Evolutionary conservation across 2,329 filamentous ascomycete species (phyloP), one percentile per base, ranked within the genome.

Genomic region (Colletotrichum lupini): DNA sequence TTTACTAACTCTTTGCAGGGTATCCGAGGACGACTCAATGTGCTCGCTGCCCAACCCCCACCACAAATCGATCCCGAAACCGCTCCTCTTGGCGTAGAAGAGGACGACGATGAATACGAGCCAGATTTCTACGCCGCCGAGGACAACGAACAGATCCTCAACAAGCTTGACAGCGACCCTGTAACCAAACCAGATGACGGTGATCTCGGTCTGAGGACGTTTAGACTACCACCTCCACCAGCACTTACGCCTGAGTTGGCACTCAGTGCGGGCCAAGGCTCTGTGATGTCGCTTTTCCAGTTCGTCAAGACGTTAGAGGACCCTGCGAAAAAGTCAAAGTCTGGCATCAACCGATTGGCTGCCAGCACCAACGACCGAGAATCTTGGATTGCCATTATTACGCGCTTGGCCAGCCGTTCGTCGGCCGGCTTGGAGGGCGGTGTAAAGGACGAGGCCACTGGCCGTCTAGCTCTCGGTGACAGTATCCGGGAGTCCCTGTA

Each of bases 331-430:
- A 91, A 90, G 80, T 86, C 87, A 78, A 91, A 92, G 82, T 86
- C 89, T 74, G 96, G 97, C 1, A 93, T 98, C 80, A 94, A 94
- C 78, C 90, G 95, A 61, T 86, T 98, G 49, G 95, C 96, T 0
- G 95, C 94, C 28, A 96, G 92, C 79, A 92, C 92, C 2, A 94
- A 95, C 77, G 95, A 96, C 78, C 89, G 93, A 75, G 95, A 98
- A 75, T 94, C 95, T 0, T 98, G 96, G 95, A 90, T 97, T 76
- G 97, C 95, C 0, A 90, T 98, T 24, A 88, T 98, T 69, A 93
- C 93, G 53, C 91, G 97, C 60, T 85, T 98, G 59, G 96, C 95
- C 14, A 98, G 95, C 4, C 90, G 96, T 49, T 90, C 94, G 26
- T 89, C 91, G 14, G 90, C 91, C 28, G 93, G 93, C 2, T 87